A percentile compares a stretch with the other conserved stretches of the same genome.
These are phyloP conservation scores for Penicillium bovifimosum DNA, from an alignment of 495 filamentous ascomycete species.

Conservation along the genomic window DNA sequence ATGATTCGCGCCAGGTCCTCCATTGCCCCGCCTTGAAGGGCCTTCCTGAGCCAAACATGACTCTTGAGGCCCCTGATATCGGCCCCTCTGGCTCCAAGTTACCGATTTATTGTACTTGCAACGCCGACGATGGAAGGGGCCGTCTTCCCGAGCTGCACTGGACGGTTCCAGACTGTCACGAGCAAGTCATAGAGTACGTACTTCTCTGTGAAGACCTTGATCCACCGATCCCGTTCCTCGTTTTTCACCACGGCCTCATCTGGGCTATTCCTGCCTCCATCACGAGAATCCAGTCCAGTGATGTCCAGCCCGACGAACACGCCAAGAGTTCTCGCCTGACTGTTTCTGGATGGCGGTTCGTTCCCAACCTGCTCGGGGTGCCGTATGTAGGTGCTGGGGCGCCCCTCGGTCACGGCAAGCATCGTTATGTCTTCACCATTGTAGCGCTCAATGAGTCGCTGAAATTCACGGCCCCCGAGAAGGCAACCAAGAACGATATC, in stretches of 20 bases:
- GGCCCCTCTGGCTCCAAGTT: constrained; percentile 34
- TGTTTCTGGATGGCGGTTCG: constrained; percentile 38
- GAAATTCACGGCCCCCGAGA: constrained; percentile 23
- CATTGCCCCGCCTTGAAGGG: constrained; percentile 22
- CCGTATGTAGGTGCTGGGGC: constrained; percentile 39
- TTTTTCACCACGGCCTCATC: constrained; percentile 44
- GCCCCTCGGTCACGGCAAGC: constrained; percentile 42
- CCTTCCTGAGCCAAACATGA: constrained; percentile 36
- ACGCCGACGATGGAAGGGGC: constrained; percentile 31
- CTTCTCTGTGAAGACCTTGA: constrained; percentile 50
- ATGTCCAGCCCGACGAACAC: constrained; percentile 27
- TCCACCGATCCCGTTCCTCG: constrained; percentile 37
- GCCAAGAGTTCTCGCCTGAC: constrained; percentile 14
- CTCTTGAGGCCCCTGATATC: constrained; percentile 35
- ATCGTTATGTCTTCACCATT: constrained; percentile 48
- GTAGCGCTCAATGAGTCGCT: constrained; percentile 41
- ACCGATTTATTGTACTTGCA: constrained; percentile 31
- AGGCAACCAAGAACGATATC: constrained; percentile 38
- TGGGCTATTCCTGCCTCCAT: constrained; percentile 35
- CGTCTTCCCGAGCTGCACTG: constrained; percentile 39
- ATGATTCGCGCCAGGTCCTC: constrained; percentile 27
- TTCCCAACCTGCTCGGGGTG: constrained; percentile 25
- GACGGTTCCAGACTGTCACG: constrained; percentile 18
- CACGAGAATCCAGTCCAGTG: constrained; percentile 23
- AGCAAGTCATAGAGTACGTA: constrained; percentile 41